Percentiles rank a stretch among this genome's conserved stretches.
Conservation (phyloP, 306 rosid genomes). For the Lablab purpureus region DNA sequence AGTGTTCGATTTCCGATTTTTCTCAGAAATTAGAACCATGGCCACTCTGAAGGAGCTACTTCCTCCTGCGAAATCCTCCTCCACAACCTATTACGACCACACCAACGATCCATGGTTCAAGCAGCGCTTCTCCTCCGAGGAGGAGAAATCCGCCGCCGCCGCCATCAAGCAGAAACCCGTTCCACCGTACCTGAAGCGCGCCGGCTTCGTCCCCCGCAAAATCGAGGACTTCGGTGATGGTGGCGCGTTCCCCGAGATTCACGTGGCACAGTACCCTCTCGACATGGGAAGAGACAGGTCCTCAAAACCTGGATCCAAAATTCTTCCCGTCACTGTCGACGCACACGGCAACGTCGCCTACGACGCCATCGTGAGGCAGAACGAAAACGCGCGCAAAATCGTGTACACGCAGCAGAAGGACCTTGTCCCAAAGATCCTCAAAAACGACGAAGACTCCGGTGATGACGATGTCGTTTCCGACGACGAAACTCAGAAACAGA, state of each 20-base stretch:
- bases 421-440: constrained; percentile 73
- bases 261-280: constrained; percentile 87
- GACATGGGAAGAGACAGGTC: constrained; percentile 81
- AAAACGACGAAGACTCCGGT: constrained; percentile 53
- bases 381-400: constrained; percentile 79
- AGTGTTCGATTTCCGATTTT: background rate
- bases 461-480: constrained; percentile 53
- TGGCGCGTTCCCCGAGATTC: constrained; percentile 93
- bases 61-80: constrained; percentile 67
- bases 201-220: constrained; percentile 82
- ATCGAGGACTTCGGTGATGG: constrained; percentile 91
- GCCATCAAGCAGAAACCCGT: constrained; percentile 59
- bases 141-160: constrained; percentile 58
- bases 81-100: constrained; percentile 74
- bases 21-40: constrained; percentile 48
- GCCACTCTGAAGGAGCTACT: constrained; percentile 78
- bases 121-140: constrained; percentile 74
- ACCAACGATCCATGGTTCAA: constrained; percentile 93
- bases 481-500: constrained; percentile 67
- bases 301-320: constrained; percentile 65
- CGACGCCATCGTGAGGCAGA: constrained; percentile 88
- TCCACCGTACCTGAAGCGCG: constrained; percentile 77
- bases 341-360: constrained; percentile 84
- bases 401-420: constrained; percentile 85
- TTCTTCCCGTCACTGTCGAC: constrained; percentile 85